Evolutionary conservation across 108 stramenopile genomes (phyloP).

Genomic region (Halocafeteria seosinensis): DNA sequence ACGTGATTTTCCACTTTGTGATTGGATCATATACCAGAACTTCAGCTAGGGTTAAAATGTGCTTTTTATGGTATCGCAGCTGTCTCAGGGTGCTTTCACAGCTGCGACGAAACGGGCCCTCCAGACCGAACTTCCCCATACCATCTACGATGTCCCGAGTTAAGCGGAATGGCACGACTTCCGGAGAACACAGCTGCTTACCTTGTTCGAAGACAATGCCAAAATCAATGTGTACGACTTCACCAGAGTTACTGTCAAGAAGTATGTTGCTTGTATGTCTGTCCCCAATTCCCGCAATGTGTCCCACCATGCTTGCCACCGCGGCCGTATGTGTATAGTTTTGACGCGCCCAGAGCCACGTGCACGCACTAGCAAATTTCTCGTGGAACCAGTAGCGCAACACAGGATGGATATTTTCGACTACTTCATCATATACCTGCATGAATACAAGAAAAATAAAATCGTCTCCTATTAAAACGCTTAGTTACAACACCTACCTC

Average conservation of each 20-base stretch:
- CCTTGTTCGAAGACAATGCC: constrained; percentile 97
- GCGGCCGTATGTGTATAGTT: constrained; percentile 75
- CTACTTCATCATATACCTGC: background rate
- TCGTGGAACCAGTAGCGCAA: background rate
- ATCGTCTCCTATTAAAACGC: background rate
- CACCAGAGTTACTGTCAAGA: constrained; percentile 62
- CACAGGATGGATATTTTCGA: background rate
- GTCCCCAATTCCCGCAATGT: constrained; percentile 94
- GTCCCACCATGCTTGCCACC: constrained; percentile 79
- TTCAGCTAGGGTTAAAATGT: background rate
- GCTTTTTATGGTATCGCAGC: background rate
- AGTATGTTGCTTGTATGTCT: constrained; percentile 86
- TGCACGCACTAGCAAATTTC: constrained; percentile 27
- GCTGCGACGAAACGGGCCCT: background rate
- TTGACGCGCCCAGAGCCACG: constrained; percentile 63
- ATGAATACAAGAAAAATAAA: background rate
- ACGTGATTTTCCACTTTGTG: background rate
- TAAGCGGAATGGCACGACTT: constrained; percentile 86
- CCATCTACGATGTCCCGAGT: constrained; percentile 91
- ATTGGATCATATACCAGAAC: background rate
- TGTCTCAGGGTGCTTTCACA: background rate
- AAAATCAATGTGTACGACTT: constrained; percentile 96
- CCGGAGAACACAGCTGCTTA: constrained; percentile 60
- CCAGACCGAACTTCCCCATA: constrained; percentile 37
- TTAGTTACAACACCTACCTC: too few relatives aligned